Evolutionary conservation across 2,329 filamentous ascomycete genomes (phyloP), one percentile per base, ranked within the genome.

Genomic region (Curvularia lunata): DNA sequence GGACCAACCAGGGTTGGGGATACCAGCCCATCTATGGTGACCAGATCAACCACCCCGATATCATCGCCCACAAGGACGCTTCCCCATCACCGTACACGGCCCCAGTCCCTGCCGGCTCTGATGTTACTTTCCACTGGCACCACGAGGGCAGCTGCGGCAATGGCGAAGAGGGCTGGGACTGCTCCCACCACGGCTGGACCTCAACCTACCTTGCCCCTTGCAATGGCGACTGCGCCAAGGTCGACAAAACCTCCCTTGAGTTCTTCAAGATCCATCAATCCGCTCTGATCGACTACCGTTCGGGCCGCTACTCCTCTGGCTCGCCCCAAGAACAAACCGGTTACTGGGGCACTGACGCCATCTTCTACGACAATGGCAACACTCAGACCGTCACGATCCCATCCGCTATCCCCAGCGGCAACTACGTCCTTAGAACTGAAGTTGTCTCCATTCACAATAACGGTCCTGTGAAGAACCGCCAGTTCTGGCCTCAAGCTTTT

Each of bases 401-500:
- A 19, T 65, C 62, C 10, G 63, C 67, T 32, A 71, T 75, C 45
- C 71, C 71, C 45, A 70, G 60, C 37, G 71, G 72, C 25, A 73
- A 74, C 66, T 75, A 75, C 50, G 72, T 75, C 40, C 69, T 75
- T 43, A 70, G 73, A 54, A 73, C 72, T 18, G 73, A 75, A 58
- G 72, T 75, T 46, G 63, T 64, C 4, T 73, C 71, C 8, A 69
- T 75, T 56, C 73, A 75, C 66, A 73, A 73, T 66, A 74, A 72
- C 54, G 73, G 73, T 43, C 59, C 59, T 27, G 68, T 74, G 40
- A 58, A 63, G 27, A 50, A 74, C 45, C 64, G 71, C 53, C 73
- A 75, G 55, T 71, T 74, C 65, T 75, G 72, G 71, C 73, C 73
- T 7, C 71, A 74, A 59, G 71, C 70, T 18, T 73, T 74, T 67